Evolutionary conservation across 2,329 filamentous ascomycete genomes (phyloP), one percentile per base, ranked within the genome.

Genomic region (Xylaria sp.): DNA sequence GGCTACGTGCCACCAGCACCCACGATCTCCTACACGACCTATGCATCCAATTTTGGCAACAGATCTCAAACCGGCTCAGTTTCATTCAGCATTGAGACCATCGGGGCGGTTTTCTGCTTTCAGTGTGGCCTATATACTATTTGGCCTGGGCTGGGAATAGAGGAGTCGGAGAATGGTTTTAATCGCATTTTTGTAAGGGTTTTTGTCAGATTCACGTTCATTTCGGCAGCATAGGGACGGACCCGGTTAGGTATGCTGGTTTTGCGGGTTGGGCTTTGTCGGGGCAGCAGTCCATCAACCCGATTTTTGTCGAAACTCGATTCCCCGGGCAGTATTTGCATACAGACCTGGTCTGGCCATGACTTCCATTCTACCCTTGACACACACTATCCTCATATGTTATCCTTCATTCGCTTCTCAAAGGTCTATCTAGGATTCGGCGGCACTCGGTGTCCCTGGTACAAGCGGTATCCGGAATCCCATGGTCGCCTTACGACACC

Each of bases 311-410:
- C 54, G 43, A 50, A 39, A 44, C 54, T 57, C 52, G 52, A 48
- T n/a, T 54, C 50, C 20, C 55, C 42, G 44, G 39, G 48, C 55
- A 48, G 52, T 57, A 61, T 63, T 57, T 64, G 54, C 60, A 64
- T 61, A 60, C 59, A 62, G 56, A 60, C 39, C 55, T 61, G 59
- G 61, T 62, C 62, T 59, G 60, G 62, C 46, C 39, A 29, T 41
- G 44, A 46, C 50, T 47, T 60, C 60, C 40, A 34, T n/a, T n/a
- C 50, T 41, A 19, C 52, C 57, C 50, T 19, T 52, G 48, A n/a
- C n/a, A n/a, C 48, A 56, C 20, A 49, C 24, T 52, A 46, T 18
- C 50, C 29, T 39, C 42, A 41, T 43, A 57, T 34, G 22, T 45
- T 48, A 19, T 52, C 37, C 44, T 57, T 49, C 54, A 29, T 60